phyloP scores from a whole-genome alignment of 164 flowering plant genomes.

The Kalanchoe fedtschenkoi region DNA sequence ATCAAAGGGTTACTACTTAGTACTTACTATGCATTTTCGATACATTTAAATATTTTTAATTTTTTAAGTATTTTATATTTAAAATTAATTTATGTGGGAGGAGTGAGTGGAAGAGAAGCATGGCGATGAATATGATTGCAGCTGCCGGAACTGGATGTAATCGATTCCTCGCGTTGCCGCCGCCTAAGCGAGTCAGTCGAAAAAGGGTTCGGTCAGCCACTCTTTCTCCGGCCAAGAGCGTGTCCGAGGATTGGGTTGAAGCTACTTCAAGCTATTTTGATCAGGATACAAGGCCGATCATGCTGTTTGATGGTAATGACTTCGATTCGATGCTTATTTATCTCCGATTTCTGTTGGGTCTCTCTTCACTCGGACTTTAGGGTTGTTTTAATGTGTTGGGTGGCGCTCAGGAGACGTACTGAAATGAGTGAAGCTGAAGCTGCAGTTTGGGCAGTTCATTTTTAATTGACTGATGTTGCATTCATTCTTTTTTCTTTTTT shows the following conservation, averaged over 20 bases:
- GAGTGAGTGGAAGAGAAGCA: neutral
- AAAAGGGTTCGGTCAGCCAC: slow-evolving; percentile 14
- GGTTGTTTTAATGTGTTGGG: neutral
- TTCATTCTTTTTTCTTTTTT: neutral
- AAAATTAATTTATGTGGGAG: too few relatives aligned
- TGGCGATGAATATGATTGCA: slow-evolving; percentile 19
- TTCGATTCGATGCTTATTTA: neutral
- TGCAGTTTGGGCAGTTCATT: too few relatives aligned
- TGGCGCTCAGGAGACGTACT: neutral
- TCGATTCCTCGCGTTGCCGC: slow-evolving; percentile 13
- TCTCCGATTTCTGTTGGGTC: neutral
- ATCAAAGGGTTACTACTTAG: too few relatives aligned
- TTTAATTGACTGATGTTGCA: neutral
- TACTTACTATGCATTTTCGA: too few relatives aligned
- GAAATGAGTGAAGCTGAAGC: too few relatives aligned
- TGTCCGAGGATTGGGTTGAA: slow-evolving; percentile 37
- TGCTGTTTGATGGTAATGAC: slow-evolving; percentile 65
- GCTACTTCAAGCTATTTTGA: slow-evolving; percentile 62
- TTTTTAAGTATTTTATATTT: too few relatives aligned
- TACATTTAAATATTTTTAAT: too few relatives aligned
- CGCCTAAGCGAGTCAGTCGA: slow-evolving; percentile 14
- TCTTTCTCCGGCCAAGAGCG: slow-evolving; percentile 15
- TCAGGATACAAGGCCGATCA: slow-evolving; percentile 65
- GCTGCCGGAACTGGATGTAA: slow-evolving; percentile 19
- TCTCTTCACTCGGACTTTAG: neutral